Evolutionary conservation across 2,329 filamentous ascomycete species (phyloP).

Genomic region (Penicillium sclerotiorum): DNA sequence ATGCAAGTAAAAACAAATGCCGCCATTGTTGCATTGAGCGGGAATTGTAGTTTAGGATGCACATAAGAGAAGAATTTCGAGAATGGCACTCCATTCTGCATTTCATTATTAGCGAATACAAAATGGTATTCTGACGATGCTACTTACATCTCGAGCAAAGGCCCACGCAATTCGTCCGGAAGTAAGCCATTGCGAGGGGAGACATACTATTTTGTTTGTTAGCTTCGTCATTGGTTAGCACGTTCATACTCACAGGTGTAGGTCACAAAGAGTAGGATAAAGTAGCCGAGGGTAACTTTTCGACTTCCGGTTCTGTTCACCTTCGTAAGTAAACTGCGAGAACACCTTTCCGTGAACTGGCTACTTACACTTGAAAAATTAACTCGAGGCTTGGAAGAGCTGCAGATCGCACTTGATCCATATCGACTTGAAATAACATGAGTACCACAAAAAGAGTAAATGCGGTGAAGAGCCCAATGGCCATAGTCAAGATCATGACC

Average conservation of each 20-base stretch:
- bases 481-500: background rate
- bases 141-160: background rate
- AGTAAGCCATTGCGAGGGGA: background rate
- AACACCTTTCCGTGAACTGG: too few relatives aligned
- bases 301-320: background rate
- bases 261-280: background rate
- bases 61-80: background rate
- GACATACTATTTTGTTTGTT: background rate
- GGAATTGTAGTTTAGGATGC: constrained; percentile 2
- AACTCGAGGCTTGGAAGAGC: background rate
- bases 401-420: background rate
- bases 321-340: too few relatives aligned
- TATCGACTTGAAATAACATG: background rate
- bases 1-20: background rate
- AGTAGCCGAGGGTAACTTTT: background rate
- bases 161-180: background rate
- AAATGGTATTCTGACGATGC: background rate
- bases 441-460: background rate
- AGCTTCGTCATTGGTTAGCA: background rate
- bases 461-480: background rate
- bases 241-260: background rate
- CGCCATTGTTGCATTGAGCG: background rate
- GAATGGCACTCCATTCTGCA: background rate
- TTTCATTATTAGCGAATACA: background rate
- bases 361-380: background rate